Evolutionary conservation across 2,329 filamentous ascomycete genomes (phyloP), one percentile per base, ranked within the genome.

Genomic region (Beauveria brongniartii): DNA sequence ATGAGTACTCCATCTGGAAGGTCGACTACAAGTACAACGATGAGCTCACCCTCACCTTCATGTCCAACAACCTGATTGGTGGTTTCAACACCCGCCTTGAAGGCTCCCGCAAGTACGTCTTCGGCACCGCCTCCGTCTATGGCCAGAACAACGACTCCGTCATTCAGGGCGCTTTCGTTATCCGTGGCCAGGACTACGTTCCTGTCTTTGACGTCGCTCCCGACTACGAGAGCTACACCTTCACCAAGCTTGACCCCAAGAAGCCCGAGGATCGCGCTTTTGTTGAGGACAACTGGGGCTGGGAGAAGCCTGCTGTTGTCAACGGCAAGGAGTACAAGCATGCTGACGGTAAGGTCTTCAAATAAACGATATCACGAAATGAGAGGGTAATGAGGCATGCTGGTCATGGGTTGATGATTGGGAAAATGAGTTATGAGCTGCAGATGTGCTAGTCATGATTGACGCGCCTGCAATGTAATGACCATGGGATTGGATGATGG

Each of bases 1-100:
- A 92, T 67, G 94, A 99, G 80, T 99, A 94, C 86, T 96, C 92
- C 61, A 80, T 99, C 77, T 99, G 92, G 91, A 87, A 86, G 76
- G 81, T 92, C 70, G 88, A 92, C 79, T 99, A 96, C 88, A 97
- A 96, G 88, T 99, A 99, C 85, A 96, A 97, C 79, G 87, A 96
- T 64, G 94, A 99, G 87, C 85, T 99, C 69, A 97, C 91, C 73
- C 82, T 94, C 78, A 90, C 89, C 73, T 99, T 99, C 90, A 99
- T 99, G 94, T 93, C 91, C 70, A 91, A 89, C 84, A 99, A 99
- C 86, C 82, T 97, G 78, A 93, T 99, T 75, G 92, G 90, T 79
- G 94, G 94, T 76, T 96, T 99, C 86, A 96, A 97, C 82, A 85
- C 86, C 77, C 94, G 94, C 83, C 91, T 99, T 64, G 94, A 99